These are phyloP conservation scores for Syzygium jambos DNA, from an alignment of 345 rosid genomes.

Conservation along the genomic window DNA sequence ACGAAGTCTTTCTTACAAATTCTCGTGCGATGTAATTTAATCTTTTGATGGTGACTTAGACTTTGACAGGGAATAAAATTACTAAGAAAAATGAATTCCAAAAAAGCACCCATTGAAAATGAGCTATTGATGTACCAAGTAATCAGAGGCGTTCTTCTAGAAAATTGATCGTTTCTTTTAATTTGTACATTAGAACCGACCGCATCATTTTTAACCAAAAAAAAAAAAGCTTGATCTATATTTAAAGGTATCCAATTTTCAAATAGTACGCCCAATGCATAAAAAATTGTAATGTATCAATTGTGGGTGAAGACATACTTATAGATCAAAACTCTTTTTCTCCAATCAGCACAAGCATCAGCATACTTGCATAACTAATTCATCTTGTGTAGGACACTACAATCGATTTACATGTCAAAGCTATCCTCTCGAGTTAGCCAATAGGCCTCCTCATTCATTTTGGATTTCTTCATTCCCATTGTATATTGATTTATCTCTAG, in stretches of 20 bases:
- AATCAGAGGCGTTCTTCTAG: background rate
- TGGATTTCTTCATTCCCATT: no score
- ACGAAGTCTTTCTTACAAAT: background rate
- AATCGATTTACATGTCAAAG: background rate
- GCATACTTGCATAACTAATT: background rate
- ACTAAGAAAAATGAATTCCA: background rate
- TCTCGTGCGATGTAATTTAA: background rate
- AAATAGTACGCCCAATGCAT: background rate
- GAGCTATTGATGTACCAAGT: background rate
- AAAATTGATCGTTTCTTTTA: background rate
- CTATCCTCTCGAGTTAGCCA: no score
- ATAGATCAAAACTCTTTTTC: background rate
- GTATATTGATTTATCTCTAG: no score
- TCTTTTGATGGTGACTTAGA: background rate
- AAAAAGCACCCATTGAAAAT: background rate
- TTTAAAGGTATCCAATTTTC: background rate
- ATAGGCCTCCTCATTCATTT: no score
- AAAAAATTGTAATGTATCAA: background rate
- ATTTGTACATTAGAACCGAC: background rate
- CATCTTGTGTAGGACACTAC: background rate
- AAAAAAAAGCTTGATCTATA: background rate
- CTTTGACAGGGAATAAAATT: accelerated
- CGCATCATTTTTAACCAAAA: accelerated
- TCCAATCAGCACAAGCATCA: background rate
- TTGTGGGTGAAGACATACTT: background rate